Percentiles rank a stretch among this genome's conserved stretches.
Evolutionary conservation across 305 asterid species (phyloP).

Genomic region (Solanum hybrid): DNA sequence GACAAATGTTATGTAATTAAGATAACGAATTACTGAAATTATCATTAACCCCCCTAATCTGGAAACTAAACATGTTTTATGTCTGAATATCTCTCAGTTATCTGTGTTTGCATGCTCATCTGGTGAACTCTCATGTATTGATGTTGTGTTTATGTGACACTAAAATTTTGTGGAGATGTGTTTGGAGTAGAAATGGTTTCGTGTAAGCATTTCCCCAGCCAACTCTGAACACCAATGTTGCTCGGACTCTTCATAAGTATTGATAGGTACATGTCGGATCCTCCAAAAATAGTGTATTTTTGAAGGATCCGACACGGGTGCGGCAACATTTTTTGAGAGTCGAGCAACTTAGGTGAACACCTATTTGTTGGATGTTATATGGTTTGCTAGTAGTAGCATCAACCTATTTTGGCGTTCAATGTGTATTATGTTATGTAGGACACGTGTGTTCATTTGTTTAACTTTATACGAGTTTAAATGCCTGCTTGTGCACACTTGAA

Average conservation of each 20-base stretch:
- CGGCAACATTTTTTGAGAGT: background rate
- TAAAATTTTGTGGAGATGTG: background rate
- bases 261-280: background rate
- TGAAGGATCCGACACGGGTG: background rate
- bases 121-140: background rate
- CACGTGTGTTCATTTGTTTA: rapidly evolving
- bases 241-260: background rate
- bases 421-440: background rate
- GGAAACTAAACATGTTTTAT: background rate
- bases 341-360: background rate
- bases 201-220: background rate
- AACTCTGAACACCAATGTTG: background rate
- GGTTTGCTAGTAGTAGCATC: background rate
- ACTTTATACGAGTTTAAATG: background rate
- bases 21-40: background rate
- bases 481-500: rapidly evolving
- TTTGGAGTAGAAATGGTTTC: background rate
- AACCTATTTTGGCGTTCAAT: background rate
- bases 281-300: background rate
- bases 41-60: background rate
- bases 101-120: background rate
- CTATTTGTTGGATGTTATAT: background rate
- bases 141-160: background rate
- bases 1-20: background rate
- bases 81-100: background rate